Evolutionary conservation across 768 basidiomycete species (phyloP).

Genomic region (Tricholoma bakamatsutake): DNA sequence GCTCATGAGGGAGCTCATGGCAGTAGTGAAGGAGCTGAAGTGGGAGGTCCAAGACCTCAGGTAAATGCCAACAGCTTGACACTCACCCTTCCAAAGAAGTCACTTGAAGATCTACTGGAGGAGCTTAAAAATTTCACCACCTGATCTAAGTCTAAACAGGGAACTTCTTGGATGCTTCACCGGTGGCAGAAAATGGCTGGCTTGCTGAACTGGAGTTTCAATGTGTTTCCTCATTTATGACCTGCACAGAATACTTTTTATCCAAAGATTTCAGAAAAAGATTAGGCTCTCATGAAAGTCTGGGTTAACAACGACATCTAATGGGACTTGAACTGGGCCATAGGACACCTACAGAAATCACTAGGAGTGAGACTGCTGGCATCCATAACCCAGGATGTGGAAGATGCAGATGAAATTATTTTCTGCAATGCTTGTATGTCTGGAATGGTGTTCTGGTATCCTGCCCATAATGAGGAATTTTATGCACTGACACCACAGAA

Average conservation of each 20-base stretch:
- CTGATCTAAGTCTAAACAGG: no score
- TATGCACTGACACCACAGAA: neutral
- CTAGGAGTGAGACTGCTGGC: neutral
- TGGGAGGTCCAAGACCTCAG: no score
- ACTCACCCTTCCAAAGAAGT: constrained; percentile 13
- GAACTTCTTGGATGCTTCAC: no score
- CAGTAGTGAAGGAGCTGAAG: no score
- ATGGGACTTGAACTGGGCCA: neutral
- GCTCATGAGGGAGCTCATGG: no score
- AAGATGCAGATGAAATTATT: no score
- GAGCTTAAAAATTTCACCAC: no score
- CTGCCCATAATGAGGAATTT: neutral
- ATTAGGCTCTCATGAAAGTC: neutral
- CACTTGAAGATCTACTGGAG: no score
- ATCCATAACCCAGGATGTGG: neutral
- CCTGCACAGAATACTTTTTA: neutral
- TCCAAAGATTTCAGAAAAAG: neutral
- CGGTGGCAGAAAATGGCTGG: no score
- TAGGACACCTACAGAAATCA: no score
- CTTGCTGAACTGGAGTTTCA: neutral
- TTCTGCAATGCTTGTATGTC: neutral
- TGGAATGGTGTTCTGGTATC: neutral
- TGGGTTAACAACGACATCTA: neutral
- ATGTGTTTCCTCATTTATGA: no score
- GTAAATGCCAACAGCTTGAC: constrained; percentile 1